Percentiles rank a stretch among this genome's conserved stretches.
phyloP scores from a whole-genome alignment of 1,284 basidiomycete genomes.

The Ganoderma resinaceum region DNA sequence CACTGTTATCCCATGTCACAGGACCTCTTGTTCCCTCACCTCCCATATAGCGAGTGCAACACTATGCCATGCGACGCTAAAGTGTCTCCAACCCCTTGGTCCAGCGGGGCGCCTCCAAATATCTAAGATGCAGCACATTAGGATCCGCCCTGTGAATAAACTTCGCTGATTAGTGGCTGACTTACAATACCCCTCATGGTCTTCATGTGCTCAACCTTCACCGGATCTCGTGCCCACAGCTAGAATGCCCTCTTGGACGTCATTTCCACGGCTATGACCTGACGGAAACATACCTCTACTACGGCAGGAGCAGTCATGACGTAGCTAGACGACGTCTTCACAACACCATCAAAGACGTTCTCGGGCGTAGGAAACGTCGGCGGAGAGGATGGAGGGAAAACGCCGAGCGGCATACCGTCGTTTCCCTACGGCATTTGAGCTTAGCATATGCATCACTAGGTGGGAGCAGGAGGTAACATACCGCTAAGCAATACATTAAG shows the following conservation, averaged over 20 bases:
- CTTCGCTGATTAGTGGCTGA: neutral
- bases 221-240: conserved; percentile 32
- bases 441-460: neutral
- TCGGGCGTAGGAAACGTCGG: conserved; percentile 35
- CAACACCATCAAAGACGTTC: conserved; percentile 30
- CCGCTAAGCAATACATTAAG: conserved; percentile 27
- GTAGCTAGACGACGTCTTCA: conserved; percentile 28
- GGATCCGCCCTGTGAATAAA: too few species aligned
- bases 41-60: conserved; percentile 34
- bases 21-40: conserved; percentile 24
- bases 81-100: conserved; percentile 35
- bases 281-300: conserved; percentile 33
- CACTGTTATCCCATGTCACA: neutral
- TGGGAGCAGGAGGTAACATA: conserved; percentile 12
- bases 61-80: conserved; percentile 34
- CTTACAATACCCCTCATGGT: conserved; percentile 31
- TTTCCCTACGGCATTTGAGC: conserved; percentile 18
- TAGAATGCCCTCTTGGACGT: conserved; percentile 2
- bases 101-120: conserved; percentile 40
- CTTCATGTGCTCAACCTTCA: conserved; percentile 27
- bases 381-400: conserved; percentile 31
- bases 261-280: neutral
- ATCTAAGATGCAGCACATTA: conserved; percentile 29
- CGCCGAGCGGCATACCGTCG: conserved; percentile 28
- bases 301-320: conserved; percentile 37